Evolutionary conservation across 1,284 basidiomycete genomes (phyloP), one percentile per base, ranked within the genome.

Genomic region (Puccinia horiana): DNA sequence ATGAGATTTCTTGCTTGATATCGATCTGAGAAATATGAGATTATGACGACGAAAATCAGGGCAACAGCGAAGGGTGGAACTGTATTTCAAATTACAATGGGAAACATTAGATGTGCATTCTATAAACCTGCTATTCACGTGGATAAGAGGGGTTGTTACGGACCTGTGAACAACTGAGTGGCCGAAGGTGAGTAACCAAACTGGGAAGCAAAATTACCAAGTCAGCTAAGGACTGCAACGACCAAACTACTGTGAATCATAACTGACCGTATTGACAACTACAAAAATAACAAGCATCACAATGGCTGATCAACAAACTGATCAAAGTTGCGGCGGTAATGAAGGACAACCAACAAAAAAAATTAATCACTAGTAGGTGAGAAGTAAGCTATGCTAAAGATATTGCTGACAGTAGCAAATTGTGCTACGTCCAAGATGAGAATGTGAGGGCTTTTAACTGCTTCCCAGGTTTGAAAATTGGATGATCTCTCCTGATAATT

Each of bases 21-120:
- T 11, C 54, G 54, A 32, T 76, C 74, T 20, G 74, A 76, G 5
- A 56, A 44, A 32, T 58, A 76, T 35, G 74, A 76, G 2, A 40
- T 20, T n/a, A 11, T 32, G 42, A 76, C 42, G 54, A 76, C n/a
- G 29, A 58, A 42, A 29, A 76, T 42, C 9, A 58, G 61, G 42
- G 52, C 52, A 18, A 63, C 18, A 58, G 44, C 26, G 35, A 58
- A 40, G 11, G 74, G 74, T 61, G 58, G 37, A 5, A 76, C 74
- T 76, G 23, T 1, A 18, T n/a, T 42, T 65, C 40, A 5, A 12
- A 42, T 65, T 37, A 47, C 29, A 20, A n/a, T 69, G 40, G n/a
- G 2, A 8, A 65, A n/a, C 18, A 40, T 40, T 23, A 40, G 61
- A 6, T n/a, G n/a, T n/a, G 2, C 18, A 20, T 47, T 47, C 23